Evolutionary conservation across 2,329 filamentous ascomycete genomes (phyloP), one percentile per base, ranked within the genome.

Genomic region (Colletotrichum sp.): DNA sequence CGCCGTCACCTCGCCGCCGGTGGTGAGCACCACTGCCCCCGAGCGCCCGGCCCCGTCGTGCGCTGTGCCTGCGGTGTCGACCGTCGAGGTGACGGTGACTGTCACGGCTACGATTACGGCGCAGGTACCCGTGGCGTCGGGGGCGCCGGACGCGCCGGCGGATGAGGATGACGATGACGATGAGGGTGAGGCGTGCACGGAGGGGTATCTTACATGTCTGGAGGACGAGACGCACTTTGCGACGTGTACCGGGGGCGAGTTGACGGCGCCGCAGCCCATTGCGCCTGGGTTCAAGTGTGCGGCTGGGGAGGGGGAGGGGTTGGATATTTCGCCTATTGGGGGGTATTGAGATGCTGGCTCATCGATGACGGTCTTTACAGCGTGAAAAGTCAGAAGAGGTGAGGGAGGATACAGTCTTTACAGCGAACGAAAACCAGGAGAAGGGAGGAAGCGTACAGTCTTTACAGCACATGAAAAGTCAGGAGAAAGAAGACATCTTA

Each of bases 51-150:
- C 55, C 2, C 21, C 55, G 3, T 44, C 55, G 1, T 44, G 44
- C 26, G 36, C 63, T 8, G 68, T 63, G 6, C 32, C 44, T 15
- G 28, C 34, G 1, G 30, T 62, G 5, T 28, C 30, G 5, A 70
- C 74, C 60, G 59, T 77, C 24, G 70, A 77, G 36, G 71, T 78
- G 68, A 80, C 75, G 49, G 77, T 79, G 52, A 75, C 80, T 4
- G n/a, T 69, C 12, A 75, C 72, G 3, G 72, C 68, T 12, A 75
- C 68, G 5, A 18, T 57, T 6, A 21, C 63, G 15, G 63, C 32
- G 8, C 16, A 44, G 24, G 39, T n/a, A 2, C 44, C 57, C 10
- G 18, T 5, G 13, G 57, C 39, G 10, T 65, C 68, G 8, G 15
- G 9, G 4, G 24, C 26, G 6, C 44, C 57, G 44, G 13, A 57